Base-by-base conservation (phyloP, 176 grass and related monocot genomes). In the Hsuehochloa calcarea region DNA sequence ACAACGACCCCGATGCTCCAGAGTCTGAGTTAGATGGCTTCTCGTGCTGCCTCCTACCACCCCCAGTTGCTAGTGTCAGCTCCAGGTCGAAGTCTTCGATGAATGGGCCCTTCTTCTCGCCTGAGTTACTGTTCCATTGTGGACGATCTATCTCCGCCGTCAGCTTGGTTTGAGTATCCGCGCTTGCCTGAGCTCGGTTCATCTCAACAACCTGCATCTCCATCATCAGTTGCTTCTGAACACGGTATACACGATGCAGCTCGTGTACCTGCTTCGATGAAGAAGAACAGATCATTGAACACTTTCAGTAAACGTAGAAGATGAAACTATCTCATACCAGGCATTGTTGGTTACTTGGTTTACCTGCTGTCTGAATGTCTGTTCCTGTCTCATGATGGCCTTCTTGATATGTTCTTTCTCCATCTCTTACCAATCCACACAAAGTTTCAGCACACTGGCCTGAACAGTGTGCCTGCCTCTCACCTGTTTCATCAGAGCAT, bases 281-380 rank as follows among this genome's bases (percentile, higher is more conserved):
- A 81, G 56, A 70, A 83, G 3, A 74, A 56, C 19, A 55, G 17
- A 26, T 5, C 58, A 26, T 26, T 5, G 58, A 13, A 26, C 23
- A 59, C 37, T 55, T 43, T 38, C 38, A 74, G 25, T 23, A 54
- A 55, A 34, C 16, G 25, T 17, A 38, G 17, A 68, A 74, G 12
- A 26, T 10, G 39, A 2, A 27, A n/a, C 27, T 31, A 14, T 38
- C 8, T 82, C 51, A 59, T 26, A 63, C 63, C 1, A 72, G 37
- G 62, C 22, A 70, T 7, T 50, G 12, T 10, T 65, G 52, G 15
- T 50, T 35, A 59, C 62, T 55, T 66, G 64, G 54, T 66, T n/a
- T 90, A 92, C 93, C 93, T 95, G 93, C 47, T 92, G 90, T 61
- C 77, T 89, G 86, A 95, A 95, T 56, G 76, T 95, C 55, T 86